phyloP scores from a whole-genome alignment of 2,329 filamentous ascomycete genomes.

The Hypoxylon rubiginosum region DNA sequence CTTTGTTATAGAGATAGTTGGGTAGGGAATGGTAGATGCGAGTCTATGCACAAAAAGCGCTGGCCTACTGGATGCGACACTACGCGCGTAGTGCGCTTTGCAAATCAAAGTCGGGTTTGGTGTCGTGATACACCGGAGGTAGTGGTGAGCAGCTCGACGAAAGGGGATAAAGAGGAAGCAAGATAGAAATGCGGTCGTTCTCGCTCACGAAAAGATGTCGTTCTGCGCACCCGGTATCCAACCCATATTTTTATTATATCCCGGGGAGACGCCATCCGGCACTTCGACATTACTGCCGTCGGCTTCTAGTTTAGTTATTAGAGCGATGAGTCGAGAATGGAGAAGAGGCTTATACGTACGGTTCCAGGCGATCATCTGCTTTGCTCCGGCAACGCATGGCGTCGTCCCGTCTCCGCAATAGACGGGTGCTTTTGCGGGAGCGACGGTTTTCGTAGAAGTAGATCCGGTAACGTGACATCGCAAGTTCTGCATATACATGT shows the following conservation, averaged over 20 bases:
- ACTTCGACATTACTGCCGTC: slow-evolving; percentile 53
- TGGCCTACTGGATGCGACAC: too few species aligned
- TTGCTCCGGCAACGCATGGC: slow-evolving; percentile 60
- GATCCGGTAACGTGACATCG: slow-evolving; percentile 62
- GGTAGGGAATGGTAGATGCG: background rate
- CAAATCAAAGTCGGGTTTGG: background rate
- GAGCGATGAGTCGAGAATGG: background rate
- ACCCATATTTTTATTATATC: slow-evolving; percentile 54
- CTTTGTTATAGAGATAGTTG: background rate
- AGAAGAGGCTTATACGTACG: slow-evolving; percentile 48
- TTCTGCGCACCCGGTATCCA: slow-evolving; percentile 52
- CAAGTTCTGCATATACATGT: slow-evolving; percentile 62
- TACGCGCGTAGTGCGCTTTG: background rate
- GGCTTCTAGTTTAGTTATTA: slow-evolving; percentile 43
- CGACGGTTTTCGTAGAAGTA: slow-evolving; percentile 57
- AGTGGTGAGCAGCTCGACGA: background rate
- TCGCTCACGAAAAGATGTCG: slow-evolving; percentile 46
- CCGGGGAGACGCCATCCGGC: slow-evolving; percentile 48
- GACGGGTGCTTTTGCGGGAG: slow-evolving; percentile 56
- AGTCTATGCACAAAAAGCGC: too few species aligned
- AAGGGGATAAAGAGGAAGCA: background rate
- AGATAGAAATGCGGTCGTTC: background rate
- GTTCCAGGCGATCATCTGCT: slow-evolving; percentile 65
- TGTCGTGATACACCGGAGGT: background rate
- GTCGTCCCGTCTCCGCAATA: slow-evolving; percentile 56